Base-by-base conservation (phyloP, 768 basidiomycete species). In the Myochromella boudieri region DNA sequence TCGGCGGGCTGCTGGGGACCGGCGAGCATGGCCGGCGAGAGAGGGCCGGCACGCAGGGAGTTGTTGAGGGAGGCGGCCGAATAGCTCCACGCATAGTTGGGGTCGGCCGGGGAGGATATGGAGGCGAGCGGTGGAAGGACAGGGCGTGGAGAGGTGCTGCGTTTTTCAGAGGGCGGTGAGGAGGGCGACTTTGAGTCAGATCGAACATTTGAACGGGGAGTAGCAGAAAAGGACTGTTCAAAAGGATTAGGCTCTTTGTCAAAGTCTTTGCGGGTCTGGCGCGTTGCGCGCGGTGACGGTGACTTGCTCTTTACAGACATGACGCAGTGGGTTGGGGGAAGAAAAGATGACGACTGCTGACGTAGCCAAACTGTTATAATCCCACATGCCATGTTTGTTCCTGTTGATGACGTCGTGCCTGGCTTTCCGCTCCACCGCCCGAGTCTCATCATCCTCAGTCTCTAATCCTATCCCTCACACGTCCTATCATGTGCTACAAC, bases 11-110 rank as follows among this genome's bases (percentile, higher is more conserved):
- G 75, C 63, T 82, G 84, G 3, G 93, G 95, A 7, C 89, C 95
- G 21, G 91, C 83, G 49, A 97, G 85, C 91, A 97, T 95, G 44
- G 95, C 94, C 24, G 95, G 95, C 4, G 91, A 93, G 44, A 98
- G 84, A 1, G 95, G 95, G 3, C 95, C 95, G 0, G 94, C 80
- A 37, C 95, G 84, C 26, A 98, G 81, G 2, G 91, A 94, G 65
- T 87, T 87, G 33, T 75, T 67, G 39, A 85, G 69, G 33, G 82
- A 62, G 36, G 59, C 60, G 11, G 77, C 66, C 32, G 78, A 75
- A 61, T 83, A 83, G 27, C 73, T 77, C 89, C 92, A 93, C 59
- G 53, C 77, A 76, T 59, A 90, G 76, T 41, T 78, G 64, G 71
- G 67, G 54, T 82, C 84, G 9, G 82, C 74, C 7, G 84, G 83